phyloP scores from a whole-genome alignment of 2,329 filamentous ascomycete species.

The Fusarium mexicanum region DNA sequence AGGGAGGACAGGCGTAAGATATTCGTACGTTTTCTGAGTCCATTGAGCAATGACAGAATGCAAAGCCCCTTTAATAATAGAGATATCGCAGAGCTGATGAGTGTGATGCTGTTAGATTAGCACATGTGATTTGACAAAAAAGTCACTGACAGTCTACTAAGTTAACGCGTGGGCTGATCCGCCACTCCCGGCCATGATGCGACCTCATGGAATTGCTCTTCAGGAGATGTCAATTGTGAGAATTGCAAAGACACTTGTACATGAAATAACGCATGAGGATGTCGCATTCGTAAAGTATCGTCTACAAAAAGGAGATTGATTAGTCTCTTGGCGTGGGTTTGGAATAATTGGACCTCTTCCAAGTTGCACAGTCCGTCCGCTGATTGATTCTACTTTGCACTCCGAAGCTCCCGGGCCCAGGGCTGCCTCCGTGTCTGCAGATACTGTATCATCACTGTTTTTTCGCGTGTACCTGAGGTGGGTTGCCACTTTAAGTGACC shows the following conservation, averaged over 20 bases:
- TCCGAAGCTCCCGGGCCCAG: constrained; percentile 33
- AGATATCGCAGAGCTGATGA: not conserved
- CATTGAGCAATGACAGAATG: constrained; percentile 11
- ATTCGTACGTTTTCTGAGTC: constrained; percentile 33
- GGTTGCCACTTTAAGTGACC: constrained; percentile 28
- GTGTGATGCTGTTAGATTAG: constrained; percentile 13
- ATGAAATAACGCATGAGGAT: constrained; percentile 4
- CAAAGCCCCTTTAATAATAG: constrained; percentile 1
- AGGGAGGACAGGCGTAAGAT: constrained; percentile 1
- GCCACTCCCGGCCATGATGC: constrained; percentile 27
- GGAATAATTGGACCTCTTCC: constrained; percentile 4
- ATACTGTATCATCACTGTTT: constrained; percentile 20
- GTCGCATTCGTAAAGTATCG: not conserved
- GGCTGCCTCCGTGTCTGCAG: constrained; percentile 17
- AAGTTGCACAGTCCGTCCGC: constrained; percentile 13
- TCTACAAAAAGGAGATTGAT: constrained; percentile 17
- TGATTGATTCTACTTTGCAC: not conserved
- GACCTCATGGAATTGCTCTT: constrained; percentile 18
- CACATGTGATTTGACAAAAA: constrained; percentile 24
- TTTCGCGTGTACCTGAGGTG: constrained; percentile 26
- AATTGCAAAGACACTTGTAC: not conserved
- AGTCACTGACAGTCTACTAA: not conserved
- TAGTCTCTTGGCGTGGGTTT: constrained; percentile 1
- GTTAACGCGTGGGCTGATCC: constrained; percentile 30
- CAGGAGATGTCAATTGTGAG: not conserved